Evolutionary conservation across 805 yeast species (phyloP).

Genomic region (Komagataella pseudopastoris): DNA sequence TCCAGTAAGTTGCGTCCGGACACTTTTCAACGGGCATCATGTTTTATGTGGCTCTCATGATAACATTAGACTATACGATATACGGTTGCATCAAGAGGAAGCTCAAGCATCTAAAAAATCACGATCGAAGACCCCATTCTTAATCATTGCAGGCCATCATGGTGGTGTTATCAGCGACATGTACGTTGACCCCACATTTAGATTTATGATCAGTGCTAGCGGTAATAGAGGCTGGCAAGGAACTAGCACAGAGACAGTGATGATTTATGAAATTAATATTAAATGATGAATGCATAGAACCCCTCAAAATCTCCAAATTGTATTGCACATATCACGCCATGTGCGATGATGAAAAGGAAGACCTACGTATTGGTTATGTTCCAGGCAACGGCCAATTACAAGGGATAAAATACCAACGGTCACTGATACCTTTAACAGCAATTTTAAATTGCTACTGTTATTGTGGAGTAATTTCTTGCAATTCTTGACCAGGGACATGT

Average conservation of each 20-base stretch:
- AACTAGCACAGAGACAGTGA: constrained; percentile 60
- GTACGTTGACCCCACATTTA: constrained; percentile 73
- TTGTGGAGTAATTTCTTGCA: background rate
- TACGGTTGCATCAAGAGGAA: constrained; percentile 28
- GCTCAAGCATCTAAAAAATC: constrained; percentile 14
- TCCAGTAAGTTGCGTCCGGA: constrained; percentile 67
- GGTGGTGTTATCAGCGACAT: constrained; percentile 79
- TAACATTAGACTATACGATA: constrained; percentile 77
- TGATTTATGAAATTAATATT: constrained; percentile 63
- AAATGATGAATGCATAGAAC: background rate
- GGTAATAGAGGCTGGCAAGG: constrained; percentile 97
- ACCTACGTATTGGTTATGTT: background rate
- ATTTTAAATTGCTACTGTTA: background rate
- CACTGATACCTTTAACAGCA: background rate
- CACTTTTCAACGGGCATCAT: constrained; percentile 73
- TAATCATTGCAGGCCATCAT: constrained; percentile 92
- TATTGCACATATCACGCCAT: background rate
- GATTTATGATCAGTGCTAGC: constrained; percentile 81
- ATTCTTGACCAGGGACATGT: background rate
- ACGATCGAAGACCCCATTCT: constrained; percentile 52
- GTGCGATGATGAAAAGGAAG: background rate
- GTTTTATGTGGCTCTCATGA: constrained; percentile 83
- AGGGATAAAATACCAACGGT: background rate
- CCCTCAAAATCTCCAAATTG: background rate
- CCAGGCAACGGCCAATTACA: background rate